Evolutionary conservation across 768 basidiomycete species (phyloP).

Genomic region (Tulasnella sp.): DNA sequence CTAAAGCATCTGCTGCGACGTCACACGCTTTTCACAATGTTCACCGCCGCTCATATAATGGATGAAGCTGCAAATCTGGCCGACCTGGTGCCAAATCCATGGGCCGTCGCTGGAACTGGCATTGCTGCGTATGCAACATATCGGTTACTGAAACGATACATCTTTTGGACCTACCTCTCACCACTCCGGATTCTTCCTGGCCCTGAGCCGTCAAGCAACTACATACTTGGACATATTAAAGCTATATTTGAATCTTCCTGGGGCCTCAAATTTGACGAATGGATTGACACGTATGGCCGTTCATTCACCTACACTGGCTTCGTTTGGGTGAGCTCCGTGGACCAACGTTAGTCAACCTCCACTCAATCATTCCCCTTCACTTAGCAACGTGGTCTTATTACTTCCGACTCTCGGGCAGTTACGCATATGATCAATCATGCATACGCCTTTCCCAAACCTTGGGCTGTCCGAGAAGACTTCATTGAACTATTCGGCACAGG

Average conservation of each 20-base stretch:
- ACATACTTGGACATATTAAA: background rate
- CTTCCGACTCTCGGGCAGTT: constrained; percentile 8
- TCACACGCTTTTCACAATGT: background rate
- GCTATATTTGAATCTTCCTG: background rate
- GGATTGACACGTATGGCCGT: constrained; percentile 38
- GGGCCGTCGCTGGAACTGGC: background rate
- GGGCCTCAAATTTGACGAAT: constrained; percentile 30
- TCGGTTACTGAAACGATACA: background rate
- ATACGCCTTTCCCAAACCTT: constrained; percentile 9
- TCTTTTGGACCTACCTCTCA: background rate
- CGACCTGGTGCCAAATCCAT: background rate
- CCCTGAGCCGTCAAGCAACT: background rate
- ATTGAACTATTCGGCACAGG: background rate
- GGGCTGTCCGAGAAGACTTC: background rate
- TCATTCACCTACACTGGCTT: constrained; percentile 35
- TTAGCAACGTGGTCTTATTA: constrained; percentile 2
- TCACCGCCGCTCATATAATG: background rate
- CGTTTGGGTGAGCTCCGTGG: constrained; percentile 19
- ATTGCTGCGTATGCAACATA: background rate
- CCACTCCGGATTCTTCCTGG: background rate
- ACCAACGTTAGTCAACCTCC: too few relatives aligned
- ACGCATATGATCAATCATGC: constrained; percentile 4
- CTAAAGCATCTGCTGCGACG: background rate
- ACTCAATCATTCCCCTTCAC: too few relatives aligned
- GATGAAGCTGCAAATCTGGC: background rate